Conservation (phyloP, 257 asterid genomes). For the Cruciata laevipes region DNA sequence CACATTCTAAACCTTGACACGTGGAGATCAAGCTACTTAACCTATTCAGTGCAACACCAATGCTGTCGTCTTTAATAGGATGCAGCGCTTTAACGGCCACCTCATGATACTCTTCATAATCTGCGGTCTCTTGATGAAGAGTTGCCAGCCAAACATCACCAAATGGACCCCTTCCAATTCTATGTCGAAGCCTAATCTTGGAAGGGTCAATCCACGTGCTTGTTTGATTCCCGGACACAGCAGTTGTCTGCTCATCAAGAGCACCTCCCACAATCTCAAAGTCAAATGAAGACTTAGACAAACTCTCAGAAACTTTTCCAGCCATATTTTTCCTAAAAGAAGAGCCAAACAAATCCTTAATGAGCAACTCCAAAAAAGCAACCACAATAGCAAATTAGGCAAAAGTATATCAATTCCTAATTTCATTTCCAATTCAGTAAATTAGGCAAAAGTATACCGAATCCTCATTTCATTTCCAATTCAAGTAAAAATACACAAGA, state of each 20-base stretch:
- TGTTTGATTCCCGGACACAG: conserved; percentile 36
- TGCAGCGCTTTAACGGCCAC: conserved; percentile 78
- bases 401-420: neutral
- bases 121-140: conserved; percentile 46
- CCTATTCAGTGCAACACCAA: conserved; percentile 41
- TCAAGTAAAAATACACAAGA: neutral
- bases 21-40: conserved; percentile 43
- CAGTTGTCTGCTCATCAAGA: conserved; percentile 34
- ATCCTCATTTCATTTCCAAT: neutral
- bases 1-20: conserved; percentile 52
- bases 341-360: neutral
- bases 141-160: conserved; percentile 95
- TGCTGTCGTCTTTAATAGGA: conserved; percentile 52
- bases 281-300: conserved; percentile 43
- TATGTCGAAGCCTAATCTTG: conserved; percentile 68
- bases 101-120: conserved; percentile 65
- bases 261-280: conserved; percentile 71
- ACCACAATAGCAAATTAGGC: neutral
- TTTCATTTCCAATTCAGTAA: neutral
- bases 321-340: conserved; percentile 46
- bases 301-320: conserved; percentile 45
- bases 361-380: neutral
- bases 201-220: conserved; percentile 63
- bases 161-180: conserved; percentile 76
- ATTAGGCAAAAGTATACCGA: neutral